Evolutionary conservation across 164 flowering plant genomes (phyloP).

Genomic region (Warburgia ugandensis): DNA sequence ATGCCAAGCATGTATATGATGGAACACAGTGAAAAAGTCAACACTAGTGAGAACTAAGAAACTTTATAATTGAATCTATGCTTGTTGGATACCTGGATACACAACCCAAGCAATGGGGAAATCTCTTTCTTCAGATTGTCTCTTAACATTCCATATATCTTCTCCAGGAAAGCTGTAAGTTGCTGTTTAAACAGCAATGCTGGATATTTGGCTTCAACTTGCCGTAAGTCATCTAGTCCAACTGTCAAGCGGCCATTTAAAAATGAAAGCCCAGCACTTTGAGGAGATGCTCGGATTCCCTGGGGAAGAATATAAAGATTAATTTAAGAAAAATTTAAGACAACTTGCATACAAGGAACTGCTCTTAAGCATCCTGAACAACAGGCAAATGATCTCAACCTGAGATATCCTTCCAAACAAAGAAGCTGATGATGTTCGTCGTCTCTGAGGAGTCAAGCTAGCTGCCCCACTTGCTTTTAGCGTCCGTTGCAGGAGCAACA

Average conservation of each 20-base stretch:
- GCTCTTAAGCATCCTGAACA: neutral
- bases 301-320: constrained; percentile 11
- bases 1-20: no score
- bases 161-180: constrained; percentile 97
- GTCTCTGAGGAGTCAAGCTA: constrained; percentile 83
- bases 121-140: constrained; percentile 97
- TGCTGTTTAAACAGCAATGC: constrained; percentile 97
- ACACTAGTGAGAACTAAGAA: no score
- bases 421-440: constrained; percentile 79
- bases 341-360: neutral
- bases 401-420: constrained; percentile 97
- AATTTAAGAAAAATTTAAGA: neutral
- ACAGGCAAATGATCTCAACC: no score
- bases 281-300: constrained; percentile 91
- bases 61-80: neutral
- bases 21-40: no score
- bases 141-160: constrained; percentile 96
- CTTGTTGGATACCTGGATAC: constrained; percentile 93
- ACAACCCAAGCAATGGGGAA: constrained; percentile 86
- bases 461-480: constrained; percentile 95
- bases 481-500: constrained; percentile 92
- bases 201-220: constrained; percentile 98
- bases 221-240: constrained; percentile 71
- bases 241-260: constrained; percentile 69
- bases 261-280: constrained; percentile 76